These are phyloP conservation scores for Solanum pimpinellifolium DNA, from an alignment of 257 asterid genomes.

Conservation along the genomic window DNA sequence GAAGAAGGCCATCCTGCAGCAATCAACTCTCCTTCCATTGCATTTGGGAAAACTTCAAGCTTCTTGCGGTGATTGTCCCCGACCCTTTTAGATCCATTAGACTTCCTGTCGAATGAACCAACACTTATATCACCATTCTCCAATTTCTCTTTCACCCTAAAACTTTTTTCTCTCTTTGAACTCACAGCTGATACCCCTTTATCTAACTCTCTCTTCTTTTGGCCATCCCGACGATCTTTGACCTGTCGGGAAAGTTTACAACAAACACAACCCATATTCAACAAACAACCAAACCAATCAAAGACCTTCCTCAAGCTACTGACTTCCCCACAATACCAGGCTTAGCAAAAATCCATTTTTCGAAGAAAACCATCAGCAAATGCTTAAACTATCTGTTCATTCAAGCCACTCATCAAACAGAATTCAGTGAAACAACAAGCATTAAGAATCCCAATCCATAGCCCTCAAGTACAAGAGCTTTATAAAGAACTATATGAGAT, in stretches of 20 bases:
- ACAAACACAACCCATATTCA: constrained; percentile 69
- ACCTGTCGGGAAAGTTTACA: constrained; percentile 53
- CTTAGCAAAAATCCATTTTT: constrained; percentile 2
- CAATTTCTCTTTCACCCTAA: constrained; percentile 29
- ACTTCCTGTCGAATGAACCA: constrained; percentile 51
- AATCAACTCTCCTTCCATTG: constrained; percentile 64
- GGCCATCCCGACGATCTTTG: constrained; percentile 40
- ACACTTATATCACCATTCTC: constrained; percentile 29
- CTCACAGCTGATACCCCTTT: constrained; percentile 40
- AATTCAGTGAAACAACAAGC: not conserved
- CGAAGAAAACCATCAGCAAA: constrained; percentile 7
- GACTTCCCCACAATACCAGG: constrained; percentile 6
- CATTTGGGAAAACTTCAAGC: constrained; percentile 45
- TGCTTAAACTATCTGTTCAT: not conserved
- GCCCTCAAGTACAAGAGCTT: not conserved
- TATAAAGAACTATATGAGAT: not conserved
- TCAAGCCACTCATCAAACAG: not conserved
- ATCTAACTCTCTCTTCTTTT: constrained; percentile 45
- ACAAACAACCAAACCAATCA: not conserved
- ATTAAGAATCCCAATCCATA: not conserved
- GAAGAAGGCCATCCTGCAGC: constrained; percentile 99
- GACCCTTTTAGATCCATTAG: constrained; percentile 47
- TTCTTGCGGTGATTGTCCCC: constrained; percentile 50
- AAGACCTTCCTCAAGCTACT: not conserved
- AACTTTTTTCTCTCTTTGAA: constrained; percentile 47